Conservation (phyloP, 192 early-diverging fungal species). For the Gamsiella multidivaricata region DNA sequence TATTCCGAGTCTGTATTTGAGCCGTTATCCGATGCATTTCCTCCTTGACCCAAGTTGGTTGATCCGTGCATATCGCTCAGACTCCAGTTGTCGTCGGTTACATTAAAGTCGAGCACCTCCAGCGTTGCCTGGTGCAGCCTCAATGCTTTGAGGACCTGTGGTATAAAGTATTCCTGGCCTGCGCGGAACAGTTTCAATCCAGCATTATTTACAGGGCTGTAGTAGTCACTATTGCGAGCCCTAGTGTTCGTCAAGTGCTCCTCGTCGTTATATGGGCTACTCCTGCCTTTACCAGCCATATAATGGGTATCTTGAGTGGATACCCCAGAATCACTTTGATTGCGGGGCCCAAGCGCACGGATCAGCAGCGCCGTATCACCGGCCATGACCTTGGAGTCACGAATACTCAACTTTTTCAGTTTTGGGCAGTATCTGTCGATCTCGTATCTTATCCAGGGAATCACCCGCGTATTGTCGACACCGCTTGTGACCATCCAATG, state of each 20-base stretch:
- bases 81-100: neutral
- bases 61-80: neutral
- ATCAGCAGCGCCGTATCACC: conserved; percentile 2
- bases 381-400: no score
- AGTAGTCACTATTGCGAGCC: neutral
- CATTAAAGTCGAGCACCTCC: conserved; percentile 1
- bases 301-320: no score
- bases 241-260: no score
- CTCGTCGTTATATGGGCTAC: no score
- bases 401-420: conserved; percentile 2
- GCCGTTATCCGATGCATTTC: no score
- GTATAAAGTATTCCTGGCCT: neutral
- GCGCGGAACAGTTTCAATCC: conserved; percentile 2
- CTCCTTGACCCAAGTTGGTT: no score
- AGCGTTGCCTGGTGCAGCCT: neutral
- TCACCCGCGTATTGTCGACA: neutral
- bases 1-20: no score
- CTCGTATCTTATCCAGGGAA: conserved; percentile 3
- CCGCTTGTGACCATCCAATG: neutral
- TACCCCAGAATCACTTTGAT: no score
- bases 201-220: neutral
- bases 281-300: no score
- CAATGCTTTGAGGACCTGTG: neutral
- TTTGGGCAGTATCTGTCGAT: neutral
- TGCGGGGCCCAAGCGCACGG: neutral